Conservation (phyloP, 306 rosid genomes). For the Citrullus colocynthis region DNA sequence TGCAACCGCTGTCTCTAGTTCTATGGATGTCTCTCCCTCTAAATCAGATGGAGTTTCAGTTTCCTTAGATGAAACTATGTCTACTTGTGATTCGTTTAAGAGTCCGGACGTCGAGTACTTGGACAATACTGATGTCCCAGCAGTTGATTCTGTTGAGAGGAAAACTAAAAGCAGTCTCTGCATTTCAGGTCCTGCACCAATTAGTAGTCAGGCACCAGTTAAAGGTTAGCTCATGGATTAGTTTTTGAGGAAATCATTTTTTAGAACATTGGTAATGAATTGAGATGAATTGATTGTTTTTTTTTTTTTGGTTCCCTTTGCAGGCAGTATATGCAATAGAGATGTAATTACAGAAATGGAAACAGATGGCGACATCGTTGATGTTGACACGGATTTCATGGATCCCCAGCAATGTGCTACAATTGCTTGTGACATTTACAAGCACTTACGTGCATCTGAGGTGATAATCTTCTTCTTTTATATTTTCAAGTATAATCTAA, state of each 20-base stretch:
- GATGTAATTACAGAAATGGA: slow-evolving; percentile 51
- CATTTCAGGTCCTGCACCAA: slow-evolving; percentile 46
- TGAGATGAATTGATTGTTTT: not conserved
- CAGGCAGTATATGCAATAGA: slow-evolving; percentile 55
- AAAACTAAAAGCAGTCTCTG: slow-evolving; percentile 55
- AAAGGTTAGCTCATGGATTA: slow-evolving; percentile 26
- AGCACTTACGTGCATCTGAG: slow-evolving; percentile 87
- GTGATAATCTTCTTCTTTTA: slow-evolving; percentile 14
- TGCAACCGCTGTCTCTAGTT: slow-evolving; percentile 19
- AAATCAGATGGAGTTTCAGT: slow-evolving; percentile 74
- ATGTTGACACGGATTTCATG: slow-evolving; percentile 47
- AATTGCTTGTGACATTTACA: slow-evolving; percentile 90
- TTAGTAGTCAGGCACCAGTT: slow-evolving; percentile 18
- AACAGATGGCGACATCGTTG: slow-evolving; percentile 34
- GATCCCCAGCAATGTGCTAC: slow-evolving; percentile 90
- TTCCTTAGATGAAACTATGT: slow-evolving; percentile 77
- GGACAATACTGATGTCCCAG: slow-evolving; percentile 54
- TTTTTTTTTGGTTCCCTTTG: slow-evolving; percentile 11
- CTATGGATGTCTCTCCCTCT: slow-evolving; percentile 57
- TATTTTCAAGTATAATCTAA: not conserved
- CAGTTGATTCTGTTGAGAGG: slow-evolving; percentile 48
- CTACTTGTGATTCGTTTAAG: slow-evolving; percentile 72
- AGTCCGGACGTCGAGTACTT: slow-evolving; percentile 81
- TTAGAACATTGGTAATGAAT: not conserved
- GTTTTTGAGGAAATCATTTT: not conserved